A percentile compares a stretch with the other conserved stretches of the same genome.
Conservation (phyloP, 2,329 filamentous ascomycete genomes). For the Magnaporthiopsis rhizophila region DNA sequence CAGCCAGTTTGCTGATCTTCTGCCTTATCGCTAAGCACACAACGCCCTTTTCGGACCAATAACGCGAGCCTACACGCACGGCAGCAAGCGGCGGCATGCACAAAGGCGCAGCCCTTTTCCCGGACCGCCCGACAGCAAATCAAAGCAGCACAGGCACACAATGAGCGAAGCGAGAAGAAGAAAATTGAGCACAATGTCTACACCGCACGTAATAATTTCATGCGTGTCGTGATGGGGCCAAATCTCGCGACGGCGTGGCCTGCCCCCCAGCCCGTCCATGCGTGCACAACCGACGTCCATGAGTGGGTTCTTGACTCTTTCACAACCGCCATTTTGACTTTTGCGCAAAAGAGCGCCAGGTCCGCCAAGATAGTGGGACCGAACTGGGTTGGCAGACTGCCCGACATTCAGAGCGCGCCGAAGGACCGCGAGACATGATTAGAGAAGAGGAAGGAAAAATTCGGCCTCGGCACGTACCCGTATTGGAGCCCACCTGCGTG, state of each 20-base stretch:
- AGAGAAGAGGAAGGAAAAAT: background rate
- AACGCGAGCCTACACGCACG: slow-evolving; percentile 2
- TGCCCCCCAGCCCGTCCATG: background rate
- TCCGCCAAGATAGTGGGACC: background rate
- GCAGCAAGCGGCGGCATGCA: background rate
- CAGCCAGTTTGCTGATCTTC: background rate
- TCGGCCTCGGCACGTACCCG: too few species aligned
- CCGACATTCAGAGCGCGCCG: too few species aligned
- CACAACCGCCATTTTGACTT: background rate
- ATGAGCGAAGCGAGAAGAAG: slow-evolving; percentile 2
- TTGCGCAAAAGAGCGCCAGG: background rate
- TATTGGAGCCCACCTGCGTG: background rate
- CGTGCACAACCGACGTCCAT: background rate
- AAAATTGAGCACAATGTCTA: background rate
- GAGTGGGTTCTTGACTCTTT: background rate
- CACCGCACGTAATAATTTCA: slow-evolving; percentile 1
- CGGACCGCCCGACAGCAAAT: background rate
- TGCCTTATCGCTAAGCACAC: background rate
- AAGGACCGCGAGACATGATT: background rate
- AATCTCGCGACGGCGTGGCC: background rate
- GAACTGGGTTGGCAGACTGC: background rate
- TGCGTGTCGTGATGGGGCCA: slow-evolving; percentile 4
- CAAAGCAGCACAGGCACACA: background rate
- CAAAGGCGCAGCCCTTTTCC: background rate
- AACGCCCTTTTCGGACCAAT: background rate